A percentile compares a stretch with the other conserved stretches of the same genome.
Conservation (phyloP, 192 early-diverging fungal genomes). For the Backusella circina region DNA sequence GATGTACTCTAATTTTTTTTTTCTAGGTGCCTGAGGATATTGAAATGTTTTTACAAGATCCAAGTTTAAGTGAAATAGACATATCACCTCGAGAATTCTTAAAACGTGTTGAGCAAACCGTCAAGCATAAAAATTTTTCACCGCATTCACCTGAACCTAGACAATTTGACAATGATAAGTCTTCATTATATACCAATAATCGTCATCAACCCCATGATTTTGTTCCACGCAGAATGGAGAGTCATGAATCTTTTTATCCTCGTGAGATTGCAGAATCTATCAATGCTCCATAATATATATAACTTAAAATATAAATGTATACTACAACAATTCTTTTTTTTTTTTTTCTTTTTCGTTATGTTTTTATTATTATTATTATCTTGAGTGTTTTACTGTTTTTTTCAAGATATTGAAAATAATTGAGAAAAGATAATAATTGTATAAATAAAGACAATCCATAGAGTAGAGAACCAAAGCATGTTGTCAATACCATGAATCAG, state of each 20-base stretch:
- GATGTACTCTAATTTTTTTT: not conserved
- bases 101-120: slow-evolving; percentile 14
- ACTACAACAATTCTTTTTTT: not conserved
- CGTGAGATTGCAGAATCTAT: not conserved
- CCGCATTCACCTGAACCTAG: not conserved
- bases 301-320: not conserved
- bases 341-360: not conserved
- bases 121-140: slow-evolving; percentile 14
- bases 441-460: no score
- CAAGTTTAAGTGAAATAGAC: slow-evolving; percentile 18
- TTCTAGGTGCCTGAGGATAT: slow-evolving; percentile 20
- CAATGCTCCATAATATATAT: not conserved
- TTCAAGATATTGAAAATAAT: no score
- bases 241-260: slow-evolving; percentile 6
- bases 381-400: no score
- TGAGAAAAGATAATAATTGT: no score
- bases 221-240: slow-evolving; percentile 10
- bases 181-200: slow-evolving; percentile 12
- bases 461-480: no score
- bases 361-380: not conserved
- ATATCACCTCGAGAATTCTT: slow-evolving; percentile 27
- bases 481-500: no score
- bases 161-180: not conserved
- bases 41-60: slow-evolving; percentile 20
- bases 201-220: not conserved